Base-by-base conservation (phyloP, 495 filamentous ascomycete species). In the Trichoderma reesei region DNA sequence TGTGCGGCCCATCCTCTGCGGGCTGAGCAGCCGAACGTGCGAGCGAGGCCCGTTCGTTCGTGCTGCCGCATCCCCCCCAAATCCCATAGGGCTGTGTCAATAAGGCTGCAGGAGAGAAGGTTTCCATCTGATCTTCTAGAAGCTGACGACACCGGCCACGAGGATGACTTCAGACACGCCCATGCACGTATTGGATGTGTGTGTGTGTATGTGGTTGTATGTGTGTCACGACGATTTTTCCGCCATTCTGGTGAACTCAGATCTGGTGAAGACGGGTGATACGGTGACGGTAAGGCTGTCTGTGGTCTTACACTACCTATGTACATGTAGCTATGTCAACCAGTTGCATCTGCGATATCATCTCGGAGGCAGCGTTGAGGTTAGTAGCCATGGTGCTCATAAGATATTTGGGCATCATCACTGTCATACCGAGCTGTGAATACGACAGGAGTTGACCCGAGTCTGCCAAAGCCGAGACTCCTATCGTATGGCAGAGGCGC, bases 71-170 rank as follows among this genome's bases (percentile, higher is more conserved):
- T 26, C 26, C 26, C 26, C 14, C 44, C 42, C 44, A 48, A 18
- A 48, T 48, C 44, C 44, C 20, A 20, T 48, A 48, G 44, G 44
- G 44, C 44, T 48, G 44, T 48, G 44, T 18, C 38, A 9, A 18
- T 18, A n/a, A 18, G 44, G 44, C 44, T 48, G 44, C 44, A 48
- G 5, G 44, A 18, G 44, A 48, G 16, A 18, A 42, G 3, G 14
- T 11, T 56, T 56, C 31, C 51, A 56, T 56, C 51, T 56, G 51
- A 34, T 56, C 51, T 56, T 56, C 51, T 56, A 56, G 51, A 56
- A 56, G 51, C 51, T 56, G 51, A 56, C 51, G 18, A 18, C 16
- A n/a, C n/a, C 44, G 34, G 51, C 8, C 26, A 20, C 26, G 34
- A 56, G 3, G 3, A 33, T 26, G 51, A 8, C 34, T 56, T 18